Evolutionary conservation across 2,329 filamentous ascomycete genomes (phyloP), one percentile per base, ranked within the genome.

Genomic region (Westerdykella sp.): DNA sequence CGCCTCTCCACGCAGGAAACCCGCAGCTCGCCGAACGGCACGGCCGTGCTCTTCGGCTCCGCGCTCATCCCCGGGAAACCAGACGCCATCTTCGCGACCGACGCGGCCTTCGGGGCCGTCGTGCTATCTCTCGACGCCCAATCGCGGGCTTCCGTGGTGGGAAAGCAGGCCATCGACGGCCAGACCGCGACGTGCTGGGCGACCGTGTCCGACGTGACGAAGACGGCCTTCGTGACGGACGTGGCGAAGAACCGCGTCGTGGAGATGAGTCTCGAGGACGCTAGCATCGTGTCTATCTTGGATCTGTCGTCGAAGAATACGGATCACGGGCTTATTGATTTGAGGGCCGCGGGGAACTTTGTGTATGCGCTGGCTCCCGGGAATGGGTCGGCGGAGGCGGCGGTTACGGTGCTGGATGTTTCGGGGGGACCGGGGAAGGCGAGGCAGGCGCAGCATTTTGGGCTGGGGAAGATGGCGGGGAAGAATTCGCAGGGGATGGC

Each of bases 101-200:
- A 83, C 43, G 73, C 79, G 0, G 75, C 76, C 0, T 80, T 83
- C 41, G 80, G 80, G 5, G 74, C 64, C 0, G 73, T 70, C 0
- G 66, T 80, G 5, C 56, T 83, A 1, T 60, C 67, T 1, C 48
- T 78, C 16, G 65, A 75, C 37, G 37, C 50, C 0, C 37, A 41
- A 3, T 64, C 46, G 6, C 49, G 57, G 10, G 68, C 69, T 1
- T 59, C 63, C 0, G 55, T 72, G 0, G 60, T 65, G 30, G 66
- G 63, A 14, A 42, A 40, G 37, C 63, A 66, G n/a, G 50, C 55
- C 1, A 63, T 83, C 11, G 62, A 65, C 0, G 74, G 69, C 31
- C 80, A 84, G 53, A 59, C 47, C 6, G 76, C 77, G 1, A 80
- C 76, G 0, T 83, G 79, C 59, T 83, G 80, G 80, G 70, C 67